Percentiles rank a stretch among this genome's conserved stretches.
Evolutionary conservation across 140 eudicot genomes (phyloP).

Genomic region (Stevia rebaudiana): DNA sequence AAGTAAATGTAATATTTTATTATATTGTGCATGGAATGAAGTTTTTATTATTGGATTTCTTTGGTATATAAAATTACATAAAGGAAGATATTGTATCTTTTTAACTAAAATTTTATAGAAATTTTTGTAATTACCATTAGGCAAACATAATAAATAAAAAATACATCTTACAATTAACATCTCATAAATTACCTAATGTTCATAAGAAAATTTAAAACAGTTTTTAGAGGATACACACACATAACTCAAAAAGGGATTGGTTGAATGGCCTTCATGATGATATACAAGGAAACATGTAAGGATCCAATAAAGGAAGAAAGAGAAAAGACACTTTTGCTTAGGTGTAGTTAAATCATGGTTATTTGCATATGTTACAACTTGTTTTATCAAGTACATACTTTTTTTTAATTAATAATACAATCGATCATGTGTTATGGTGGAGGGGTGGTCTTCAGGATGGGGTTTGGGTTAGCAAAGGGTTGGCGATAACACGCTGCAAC

Average conservation of each 20-base stretch:
- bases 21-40: not conserved
- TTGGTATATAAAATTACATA: not conserved
- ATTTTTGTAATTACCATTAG: not conserved
- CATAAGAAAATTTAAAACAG: too few relatives aligned
- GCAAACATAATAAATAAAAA: not conserved
- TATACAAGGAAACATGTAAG: conserved; percentile 29
- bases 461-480: too few relatives aligned
- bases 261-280: conserved; percentile 25
- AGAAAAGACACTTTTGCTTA: conserved; percentile 24
- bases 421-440: too few relatives aligned
- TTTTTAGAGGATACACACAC: too few relatives aligned
- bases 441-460: too few relatives aligned
- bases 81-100: not conserved
- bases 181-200: too few relatives aligned
- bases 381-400: too few relatives aligned
- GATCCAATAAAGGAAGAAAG: conserved; percentile 39
- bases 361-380: conserved; percentile 10
- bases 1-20: conserved; percentile 8
- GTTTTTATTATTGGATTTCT: not conserved
- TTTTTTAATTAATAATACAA: too few relatives aligned
- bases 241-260: conserved; percentile 1
- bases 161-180: not conserved
- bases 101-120: not conserved
- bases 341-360: conserved; percentile 31
- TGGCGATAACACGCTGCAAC: too few relatives aligned